phyloP scores from a whole-genome alignment of 2,329 filamentous ascomycete genomes.

The Teratosphaeria zuluensis region DNA sequence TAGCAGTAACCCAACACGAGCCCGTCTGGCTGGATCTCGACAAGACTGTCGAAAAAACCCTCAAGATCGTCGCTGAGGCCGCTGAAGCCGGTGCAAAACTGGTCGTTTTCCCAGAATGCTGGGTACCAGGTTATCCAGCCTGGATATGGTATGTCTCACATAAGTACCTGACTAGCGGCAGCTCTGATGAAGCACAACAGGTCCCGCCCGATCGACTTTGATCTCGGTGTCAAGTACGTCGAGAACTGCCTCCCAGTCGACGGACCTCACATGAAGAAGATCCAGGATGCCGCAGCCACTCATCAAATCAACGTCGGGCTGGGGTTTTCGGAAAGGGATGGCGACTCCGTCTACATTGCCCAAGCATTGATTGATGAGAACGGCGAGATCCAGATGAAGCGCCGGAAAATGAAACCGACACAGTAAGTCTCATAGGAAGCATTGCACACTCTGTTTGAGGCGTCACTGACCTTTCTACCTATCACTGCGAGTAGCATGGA shows the following conservation, averaged over 20 bases:
- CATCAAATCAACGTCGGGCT: conserved; percentile 28
- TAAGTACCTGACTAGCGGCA: neutral
- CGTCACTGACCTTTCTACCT: no score
- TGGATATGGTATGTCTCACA: conserved; percentile 34
- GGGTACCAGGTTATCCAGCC: conserved; percentile 26
- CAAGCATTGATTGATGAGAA: conserved; percentile 28
- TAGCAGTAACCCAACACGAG: conserved; percentile 49
- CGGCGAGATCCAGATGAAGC: conserved; percentile 28
- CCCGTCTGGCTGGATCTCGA: conserved; percentile 52
- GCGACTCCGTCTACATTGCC: conserved; percentile 31
- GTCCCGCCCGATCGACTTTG: conserved; percentile 33
- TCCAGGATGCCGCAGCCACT: conserved; percentile 27
- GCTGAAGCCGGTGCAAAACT: conserved; percentile 45
- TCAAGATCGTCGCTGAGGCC: conserved; percentile 47
- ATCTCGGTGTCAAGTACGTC: conserved; percentile 32
- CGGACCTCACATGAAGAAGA: conserved; percentile 34
- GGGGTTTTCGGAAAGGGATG: conserved; percentile 31
- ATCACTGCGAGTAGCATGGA: conserved; percentile 22
- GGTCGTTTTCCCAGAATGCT: conserved; percentile 40
- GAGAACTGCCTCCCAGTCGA: conserved; percentile 34
- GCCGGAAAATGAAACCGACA: conserved; percentile 35
- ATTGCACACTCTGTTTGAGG: no score
- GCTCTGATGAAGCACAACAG: conserved; percentile 15
- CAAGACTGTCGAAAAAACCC: conserved; percentile 47
- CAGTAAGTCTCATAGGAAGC: conserved; percentile 11